Percentiles rank a stretch among this genome's conserved stretches.
phyloP scores from a whole-genome alignment of 2,329 filamentous ascomycete genomes.

The Neospermospora avenae region DNA sequence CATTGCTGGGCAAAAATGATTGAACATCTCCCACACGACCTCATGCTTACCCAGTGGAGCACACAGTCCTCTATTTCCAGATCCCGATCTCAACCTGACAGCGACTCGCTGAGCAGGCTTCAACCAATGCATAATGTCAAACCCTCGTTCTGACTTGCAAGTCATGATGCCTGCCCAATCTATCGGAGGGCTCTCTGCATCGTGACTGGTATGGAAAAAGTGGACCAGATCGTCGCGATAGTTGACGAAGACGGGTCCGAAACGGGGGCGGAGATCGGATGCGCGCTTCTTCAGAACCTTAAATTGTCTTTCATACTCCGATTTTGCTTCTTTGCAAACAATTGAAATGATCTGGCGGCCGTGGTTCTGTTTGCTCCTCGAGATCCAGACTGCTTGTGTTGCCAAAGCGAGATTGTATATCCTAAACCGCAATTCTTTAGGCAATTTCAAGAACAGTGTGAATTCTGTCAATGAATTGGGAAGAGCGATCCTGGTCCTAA shows the following conservation, averaged over 20 bases:
- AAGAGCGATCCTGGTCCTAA: no score
- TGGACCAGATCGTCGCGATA: background rate
- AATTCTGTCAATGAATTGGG: background rate
- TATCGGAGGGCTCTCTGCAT: background rate
- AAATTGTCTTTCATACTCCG: background rate
- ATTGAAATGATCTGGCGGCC: background rate
- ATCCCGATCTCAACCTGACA: background rate
- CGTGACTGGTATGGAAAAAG: background rate
- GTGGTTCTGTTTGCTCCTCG: background rate
- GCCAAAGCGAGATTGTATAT: background rate
- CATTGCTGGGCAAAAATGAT: background rate
- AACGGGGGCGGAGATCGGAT: background rate
- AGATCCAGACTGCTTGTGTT: background rate
- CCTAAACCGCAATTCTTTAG: background rate
- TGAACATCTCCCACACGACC: background rate
- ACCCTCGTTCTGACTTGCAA: background rate
- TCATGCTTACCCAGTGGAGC: background rate
- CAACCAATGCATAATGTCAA: background rate
- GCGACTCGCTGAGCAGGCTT: background rate
- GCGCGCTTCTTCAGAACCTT: background rate
- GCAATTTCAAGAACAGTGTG: background rate
- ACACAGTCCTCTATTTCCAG: background rate
- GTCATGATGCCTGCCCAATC: background rate
- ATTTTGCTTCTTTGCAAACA: background rate
- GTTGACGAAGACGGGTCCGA: background rate